Evolutionary conservation across 2,329 filamentous ascomycete genomes (phyloP).

Genomic region (Sporothrix brunneoviolacea): DNA sequence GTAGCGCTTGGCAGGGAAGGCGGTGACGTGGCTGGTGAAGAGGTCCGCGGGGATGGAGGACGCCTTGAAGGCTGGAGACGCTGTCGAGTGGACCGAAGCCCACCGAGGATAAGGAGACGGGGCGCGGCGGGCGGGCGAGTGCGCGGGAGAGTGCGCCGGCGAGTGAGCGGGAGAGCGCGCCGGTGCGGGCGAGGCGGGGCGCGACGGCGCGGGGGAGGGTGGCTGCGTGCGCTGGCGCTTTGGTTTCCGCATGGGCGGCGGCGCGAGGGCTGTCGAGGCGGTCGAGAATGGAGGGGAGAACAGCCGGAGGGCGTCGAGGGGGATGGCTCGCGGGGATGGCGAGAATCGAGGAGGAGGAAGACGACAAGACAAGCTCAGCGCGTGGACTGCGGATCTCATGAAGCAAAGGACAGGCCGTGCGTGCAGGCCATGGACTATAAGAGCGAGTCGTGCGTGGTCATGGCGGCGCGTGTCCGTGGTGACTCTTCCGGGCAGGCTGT

Average conservation of each 20-base stretch:
- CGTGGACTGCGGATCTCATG: neutral
- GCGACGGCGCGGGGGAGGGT: neutral
- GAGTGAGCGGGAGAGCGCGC: neutral
- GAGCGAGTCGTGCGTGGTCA: neutral
- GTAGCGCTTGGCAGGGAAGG: neutral
- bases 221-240: slow-evolving; percentile 11
- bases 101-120: neutral
- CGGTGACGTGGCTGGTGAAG: neutral
- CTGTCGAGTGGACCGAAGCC: neutral
- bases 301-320: neutral
- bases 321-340: neutral
- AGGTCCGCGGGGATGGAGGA: slow-evolving; percentile 5
- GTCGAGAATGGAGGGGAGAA: too few relatives aligned
- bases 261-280: neutral
- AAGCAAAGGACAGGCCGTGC: neutral
- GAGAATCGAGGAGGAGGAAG: neutral
- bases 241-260: slow-evolving; percentile 1
- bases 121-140: neutral
- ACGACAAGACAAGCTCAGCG: too few relatives aligned
- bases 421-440: neutral
- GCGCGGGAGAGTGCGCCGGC: neutral
- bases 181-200: neutral
- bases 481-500: slow-evolving; percentile 7
- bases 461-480: neutral
- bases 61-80: neutral